Evolutionary conservation across 768 basidiomycete species (phyloP).

Genomic region (Trametes cinnabarina): DNA sequence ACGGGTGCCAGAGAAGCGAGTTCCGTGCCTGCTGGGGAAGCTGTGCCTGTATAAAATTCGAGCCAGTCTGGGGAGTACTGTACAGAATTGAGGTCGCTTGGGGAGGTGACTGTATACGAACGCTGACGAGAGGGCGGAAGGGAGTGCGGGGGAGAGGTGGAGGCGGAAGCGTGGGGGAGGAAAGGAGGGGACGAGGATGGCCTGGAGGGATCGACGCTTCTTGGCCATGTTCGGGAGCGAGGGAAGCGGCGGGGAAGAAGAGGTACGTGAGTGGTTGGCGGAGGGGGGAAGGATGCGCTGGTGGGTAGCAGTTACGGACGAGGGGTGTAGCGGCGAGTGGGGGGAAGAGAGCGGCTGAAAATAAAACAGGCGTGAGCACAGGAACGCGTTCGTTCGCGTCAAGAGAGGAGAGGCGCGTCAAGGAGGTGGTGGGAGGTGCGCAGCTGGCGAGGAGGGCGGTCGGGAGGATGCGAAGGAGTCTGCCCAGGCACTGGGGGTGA

Average conservation of each 20-base stretch:
- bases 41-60: conserved; percentile 16
- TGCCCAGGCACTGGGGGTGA: background rate
- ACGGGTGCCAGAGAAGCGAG: conserved; percentile 13
- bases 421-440: conserved; percentile 6
- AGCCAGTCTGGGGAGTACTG: conserved; percentile 21
- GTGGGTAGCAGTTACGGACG: background rate
- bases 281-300: background rate
- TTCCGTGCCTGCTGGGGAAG: conserved; percentile 10
- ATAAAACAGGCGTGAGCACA: background rate
- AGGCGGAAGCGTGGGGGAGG: conserved; percentile 29
- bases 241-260: background rate
- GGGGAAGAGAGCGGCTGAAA: conserved; percentile 5
- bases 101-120: conserved; percentile 21
- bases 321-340: conserved; percentile 5
- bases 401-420: conserved; percentile 15
- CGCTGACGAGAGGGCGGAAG: conserved; percentile 14
- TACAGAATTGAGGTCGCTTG: conserved; percentile 27
- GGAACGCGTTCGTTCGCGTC: conserved; percentile 12
- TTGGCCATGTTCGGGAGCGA: conserved; percentile 38
- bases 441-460: background rate
- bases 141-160: conserved; percentile 7
- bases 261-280: conserved; percentile 14
- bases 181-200: conserved; percentile 50
- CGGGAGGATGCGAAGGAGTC: background rate
- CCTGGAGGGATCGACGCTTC: conserved; percentile 54